Conservation (phyloP, 129 eudicot species). For the Artemisia argyi region DNA sequence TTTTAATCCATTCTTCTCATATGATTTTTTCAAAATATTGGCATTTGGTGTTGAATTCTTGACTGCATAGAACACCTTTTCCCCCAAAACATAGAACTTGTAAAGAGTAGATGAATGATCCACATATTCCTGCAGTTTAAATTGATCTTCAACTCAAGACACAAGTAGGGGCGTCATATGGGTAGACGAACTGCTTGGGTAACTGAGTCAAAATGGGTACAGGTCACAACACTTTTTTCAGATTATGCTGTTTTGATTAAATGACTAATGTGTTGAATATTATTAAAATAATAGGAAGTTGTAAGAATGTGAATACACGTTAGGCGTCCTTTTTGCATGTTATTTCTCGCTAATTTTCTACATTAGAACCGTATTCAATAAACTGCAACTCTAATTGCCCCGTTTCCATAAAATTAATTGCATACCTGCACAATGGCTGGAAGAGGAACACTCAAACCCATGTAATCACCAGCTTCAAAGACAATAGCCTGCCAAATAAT, state of each 20-base stretch:
- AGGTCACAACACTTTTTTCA: neutral
- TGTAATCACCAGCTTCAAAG: conserved; percentile 57
- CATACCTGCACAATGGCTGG: conserved; percentile 95
- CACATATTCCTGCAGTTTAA: conserved; percentile 83
- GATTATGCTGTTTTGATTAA: neutral
- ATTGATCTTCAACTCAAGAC: conserved; percentile 9
- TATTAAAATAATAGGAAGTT: neutral
- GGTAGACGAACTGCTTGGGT: too few relatives aligned
- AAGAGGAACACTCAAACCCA: conserved; percentile 80
- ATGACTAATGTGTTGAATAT: neutral
- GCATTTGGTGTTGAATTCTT: conserved; percentile 87
- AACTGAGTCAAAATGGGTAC: neutral
- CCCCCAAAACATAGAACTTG: conserved; percentile 89
- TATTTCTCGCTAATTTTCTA: conserved; percentile 1
- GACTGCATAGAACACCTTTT: conserved; percentile 63
- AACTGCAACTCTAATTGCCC: neutral
- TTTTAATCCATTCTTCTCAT: conserved; percentile 45
- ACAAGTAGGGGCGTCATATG: neutral
- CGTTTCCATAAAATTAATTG: neutral
- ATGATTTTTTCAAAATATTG: conserved; percentile 47
- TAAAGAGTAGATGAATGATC: conserved; percentile 80
- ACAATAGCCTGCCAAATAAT: conserved; percentile 77
- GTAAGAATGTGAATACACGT: neutral
- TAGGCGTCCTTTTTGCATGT: neutral
- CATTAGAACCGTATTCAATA: neutral